phyloP scores from a whole-genome alignment of 768 basidiomycete genomes.

The Multifurca ochricompacta region DNA sequence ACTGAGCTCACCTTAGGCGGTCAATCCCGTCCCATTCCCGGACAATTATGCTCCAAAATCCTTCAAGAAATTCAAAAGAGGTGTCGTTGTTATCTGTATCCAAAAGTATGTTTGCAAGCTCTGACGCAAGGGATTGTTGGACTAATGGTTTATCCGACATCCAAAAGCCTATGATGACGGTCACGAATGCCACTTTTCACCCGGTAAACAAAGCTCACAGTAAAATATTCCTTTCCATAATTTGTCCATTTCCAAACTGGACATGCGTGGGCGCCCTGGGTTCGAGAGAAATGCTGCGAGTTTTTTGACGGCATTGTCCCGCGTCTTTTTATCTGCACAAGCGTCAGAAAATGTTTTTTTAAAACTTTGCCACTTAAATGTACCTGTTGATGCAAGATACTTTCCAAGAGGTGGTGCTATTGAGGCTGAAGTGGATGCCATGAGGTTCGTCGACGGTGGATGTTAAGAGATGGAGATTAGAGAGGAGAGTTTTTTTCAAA shows the following conservation, averaged over 20 bases:
- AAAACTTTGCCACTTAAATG: constrained; percentile 3
- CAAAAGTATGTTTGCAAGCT: constrained; percentile 76
- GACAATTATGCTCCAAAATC: constrained; percentile 87
- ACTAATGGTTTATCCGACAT: constrained; percentile 99
- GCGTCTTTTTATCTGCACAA: constrained; percentile 72
- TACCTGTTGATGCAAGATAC: constrained; percentile 84
- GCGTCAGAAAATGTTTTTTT: neutral
- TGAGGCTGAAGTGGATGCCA: constrained; percentile 30
- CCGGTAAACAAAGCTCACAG: constrained; percentile 42
- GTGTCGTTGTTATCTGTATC: constrained; percentile 49
- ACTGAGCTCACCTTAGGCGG: constrained; percentile 54
- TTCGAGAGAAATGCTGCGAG: constrained; percentile 74
- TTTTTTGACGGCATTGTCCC: constrained; percentile 84
- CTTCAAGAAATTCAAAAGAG: constrained; percentile 70
- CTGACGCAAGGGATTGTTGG: constrained; percentile 83
- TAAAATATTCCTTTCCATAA: constrained; percentile 98
- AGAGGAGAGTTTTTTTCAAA: neutral
- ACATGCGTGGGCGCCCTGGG: constrained; percentile 45
- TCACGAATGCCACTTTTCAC: neutral
- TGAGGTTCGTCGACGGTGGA: too few relatives aligned
- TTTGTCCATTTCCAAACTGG: constrained; percentile 77
- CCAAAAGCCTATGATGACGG: constrained; percentile 73
- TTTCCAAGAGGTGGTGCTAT: constrained; percentile 68
- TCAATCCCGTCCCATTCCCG: constrained; percentile 95
- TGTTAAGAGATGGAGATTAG: constrained; percentile 17